Evolutionary conservation across 805 yeast species (phyloP), one percentile per base, ranked within the genome.

Genomic region (Wickerhamiella hasegawae): DNA sequence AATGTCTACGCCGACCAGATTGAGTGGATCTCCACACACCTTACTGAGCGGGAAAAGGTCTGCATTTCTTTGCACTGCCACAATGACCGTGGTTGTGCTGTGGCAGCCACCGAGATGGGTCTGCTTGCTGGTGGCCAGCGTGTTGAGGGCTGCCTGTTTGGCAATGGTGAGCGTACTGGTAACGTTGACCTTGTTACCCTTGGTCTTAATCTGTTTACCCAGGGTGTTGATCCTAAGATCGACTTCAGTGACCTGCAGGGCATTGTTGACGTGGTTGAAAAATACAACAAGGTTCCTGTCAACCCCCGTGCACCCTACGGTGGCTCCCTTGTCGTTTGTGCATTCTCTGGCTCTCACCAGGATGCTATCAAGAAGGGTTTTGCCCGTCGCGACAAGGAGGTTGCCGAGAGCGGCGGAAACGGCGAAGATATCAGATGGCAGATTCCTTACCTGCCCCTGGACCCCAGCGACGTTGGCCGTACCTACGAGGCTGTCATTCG

Each of bases 401-500:
- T 39, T 18, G 42, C 25, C 26, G 47, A 40, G 34, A 47, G 54
- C 33, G 57, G 57, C 28, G 49, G 52, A 30, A 51, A 56, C 29
- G 53, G 55, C 19, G 54, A 55, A 11, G 50, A 57, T 18, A 59
- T 58, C 29, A 55, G 53, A 35, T 80, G 92, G 93, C 63, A 68
- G 47, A 63, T 80, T 39, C 93, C 93, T 15, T 80, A 80, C 58
- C 65, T 80, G 45, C 92, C 93, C 20, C 65, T 81, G 50, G 93
- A 80, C 52, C 93, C 93, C 31, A 65, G 69, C 45, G 92, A 81
- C 54, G 75, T 80, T 47, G 92, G 92, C 34, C 71, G 90, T 55
- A 77, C 77, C n/a, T 81, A 81, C 59, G 93, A 81, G 58, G 90
- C 92, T n/a, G 79, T 81, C 37, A 80, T 80, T 47, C 71, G 93